phyloP scores from a whole-genome alignment of 2,329 filamentous ascomycete genomes.

The Trichoderma koningii region DNA sequence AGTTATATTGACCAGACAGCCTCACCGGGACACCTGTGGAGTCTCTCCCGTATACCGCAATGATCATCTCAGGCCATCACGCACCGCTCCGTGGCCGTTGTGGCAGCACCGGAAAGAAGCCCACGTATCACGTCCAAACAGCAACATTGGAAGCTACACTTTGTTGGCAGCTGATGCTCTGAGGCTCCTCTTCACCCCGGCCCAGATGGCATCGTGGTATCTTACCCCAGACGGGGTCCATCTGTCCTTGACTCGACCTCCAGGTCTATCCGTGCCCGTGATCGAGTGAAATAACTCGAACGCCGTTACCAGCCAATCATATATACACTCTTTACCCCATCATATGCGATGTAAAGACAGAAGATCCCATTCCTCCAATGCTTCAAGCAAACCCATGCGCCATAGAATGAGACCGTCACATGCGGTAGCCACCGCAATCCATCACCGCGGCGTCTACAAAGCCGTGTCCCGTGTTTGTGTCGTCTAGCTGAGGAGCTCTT shows the following conservation, averaged over 20 bases:
- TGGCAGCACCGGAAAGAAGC: not conserved
- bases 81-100: not conserved
- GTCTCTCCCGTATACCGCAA: conserved; percentile 3
- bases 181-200: not conserved
- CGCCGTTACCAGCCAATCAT: not conserved
- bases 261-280: not conserved
- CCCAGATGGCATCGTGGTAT: not conserved
- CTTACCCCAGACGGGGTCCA: not conserved
- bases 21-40: conserved; percentile 10
- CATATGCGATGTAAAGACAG: conserved; percentile 8
- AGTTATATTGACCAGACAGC: conserved; percentile 9
- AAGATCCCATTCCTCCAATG: not conserved
- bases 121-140: not conserved
- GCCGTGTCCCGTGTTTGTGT: not conserved
- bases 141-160: not conserved
- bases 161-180: not conserved
- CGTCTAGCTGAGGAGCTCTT: conserved; percentile 72
- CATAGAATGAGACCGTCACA: conserved; percentile 3
- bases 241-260: conserved; percentile 7
- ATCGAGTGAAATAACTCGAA: conserved; percentile 1
- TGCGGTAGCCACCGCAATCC: not conserved
- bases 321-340: not conserved
- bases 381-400: conserved; percentile 16
- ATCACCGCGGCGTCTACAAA: not conserved
- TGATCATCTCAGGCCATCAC: conserved; percentile 1